A percentile compares a stretch with the other conserved stretches of the same genome.
phyloP scores from a whole-genome alignment of 1,139 yeast genomes.

The Zhuliangozyma parablackwelliae region DNA sequence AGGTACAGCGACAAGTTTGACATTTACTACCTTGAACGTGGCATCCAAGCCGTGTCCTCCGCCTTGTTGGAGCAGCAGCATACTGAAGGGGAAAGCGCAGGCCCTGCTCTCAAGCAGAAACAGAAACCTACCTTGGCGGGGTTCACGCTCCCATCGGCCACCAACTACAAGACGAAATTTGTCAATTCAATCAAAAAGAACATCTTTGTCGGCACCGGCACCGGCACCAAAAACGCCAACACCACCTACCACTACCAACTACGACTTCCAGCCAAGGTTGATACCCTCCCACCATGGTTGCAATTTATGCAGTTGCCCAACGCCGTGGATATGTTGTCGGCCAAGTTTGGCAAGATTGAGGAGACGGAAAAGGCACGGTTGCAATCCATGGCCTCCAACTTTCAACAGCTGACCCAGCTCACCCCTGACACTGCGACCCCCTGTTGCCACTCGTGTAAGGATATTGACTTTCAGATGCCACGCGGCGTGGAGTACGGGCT shows the following conservation, averaged over 20 bases:
- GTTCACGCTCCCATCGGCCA: conserved; percentile 33
- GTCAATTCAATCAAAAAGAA: conserved; percentile 29
- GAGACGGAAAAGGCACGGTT: conserved; percentile 46
- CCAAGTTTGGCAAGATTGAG: conserved; percentile 47
- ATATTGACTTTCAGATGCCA: conserved; percentile 45
- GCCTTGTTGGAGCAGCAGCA: background rate
- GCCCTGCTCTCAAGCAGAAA: background rate
- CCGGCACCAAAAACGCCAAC: conserved; percentile 5
- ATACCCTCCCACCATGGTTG: conserved; percentile 44
- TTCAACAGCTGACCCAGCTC: conserved; percentile 1
- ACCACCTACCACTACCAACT: background rate
- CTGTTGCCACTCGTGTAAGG: conserved; percentile 42
- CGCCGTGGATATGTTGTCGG: conserved; percentile 29
- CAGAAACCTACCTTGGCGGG: conserved; percentile 20
- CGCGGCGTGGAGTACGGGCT: conserved; percentile 47
- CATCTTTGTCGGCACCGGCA: conserved; percentile 11
- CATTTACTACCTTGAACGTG: conserved; percentile 33
- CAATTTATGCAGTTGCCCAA: conserved; percentile 18
- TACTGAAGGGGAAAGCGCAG: background rate
- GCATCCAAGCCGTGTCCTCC: conserved; percentile 20
- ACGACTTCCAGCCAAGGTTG: background rate
- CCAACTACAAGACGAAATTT: conserved; percentile 28
- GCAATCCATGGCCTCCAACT: conserved; percentile 18
- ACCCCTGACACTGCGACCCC: conserved; percentile 38
- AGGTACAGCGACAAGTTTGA: conserved; percentile 21